Base-by-base conservation (phyloP, 208 protist genomes). In the Wallacemonas collosoma region DNA sequence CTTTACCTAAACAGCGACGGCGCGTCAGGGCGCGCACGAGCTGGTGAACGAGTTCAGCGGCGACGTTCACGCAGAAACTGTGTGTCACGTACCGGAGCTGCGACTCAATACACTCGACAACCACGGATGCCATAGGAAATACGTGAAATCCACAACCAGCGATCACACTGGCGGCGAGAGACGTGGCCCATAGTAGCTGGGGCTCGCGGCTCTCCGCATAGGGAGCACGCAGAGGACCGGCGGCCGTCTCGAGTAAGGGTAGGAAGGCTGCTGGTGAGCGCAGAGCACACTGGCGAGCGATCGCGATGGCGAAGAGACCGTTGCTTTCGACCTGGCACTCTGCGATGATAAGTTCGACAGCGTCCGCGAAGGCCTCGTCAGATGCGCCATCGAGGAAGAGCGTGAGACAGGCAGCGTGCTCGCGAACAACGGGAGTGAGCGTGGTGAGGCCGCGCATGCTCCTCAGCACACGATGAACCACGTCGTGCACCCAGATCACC, bases 261-360 rank as follows among this genome's bases (percentile, higher is more conserved):
- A 65, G 36, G 7, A 65, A 11, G 7, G 41, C 41, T 1, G 11
- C 7, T 6, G 60, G 60, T 53, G 41, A 11, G 40, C 60, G 60
- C 43, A 39, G 4, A 14, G n/a, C 60, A 39, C 60, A 65, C 38
- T 15, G n/a, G 43, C 60, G 60, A 12, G 43, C 60, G 0, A 65
- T 6, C 11, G 26, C 41, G 40, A 51, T 3, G 6, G 12, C 4
- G 40, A 65, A 65, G n/a, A 45, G 40, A 5, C 60, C 60, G 43
- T 65, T 65, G 60, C 60, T 65, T 41, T 65, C 60, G 41, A 50
- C 11, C n/a, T 41, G 60, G 43, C 60, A 65, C 40, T 65, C 60
- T 3, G 60, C 60, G 40, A 48, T 17, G 60, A 65, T 65, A 4
- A 65, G 36, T 15, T 44, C 40, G 8, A 65, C 15, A 9, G 41